Base-by-base conservation (phyloP, 306 rosid genomes). In the Neltuma alba region DNA sequence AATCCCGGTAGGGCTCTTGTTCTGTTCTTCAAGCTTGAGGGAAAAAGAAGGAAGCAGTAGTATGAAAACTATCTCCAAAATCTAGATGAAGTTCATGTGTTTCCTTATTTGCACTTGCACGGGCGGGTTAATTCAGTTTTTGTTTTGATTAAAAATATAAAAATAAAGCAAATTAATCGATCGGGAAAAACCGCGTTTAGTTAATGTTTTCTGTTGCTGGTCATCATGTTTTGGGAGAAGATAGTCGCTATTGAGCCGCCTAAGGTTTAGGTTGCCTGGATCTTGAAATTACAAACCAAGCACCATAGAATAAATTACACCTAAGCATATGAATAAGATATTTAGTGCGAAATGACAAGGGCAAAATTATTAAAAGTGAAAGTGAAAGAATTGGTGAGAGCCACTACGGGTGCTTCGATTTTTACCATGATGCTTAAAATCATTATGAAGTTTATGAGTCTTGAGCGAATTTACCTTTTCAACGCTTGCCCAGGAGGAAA, bases 81-180 rank as follows among this genome's bases (percentile, higher is more conserved):
- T 75, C 72, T 75, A 55, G 38, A 20, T 80, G 5, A 48, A 58
- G 66, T 83, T 65, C 77, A 73, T 69, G 70, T 45, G 71, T 66
- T 41, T 31, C 40, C 41, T 14, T 79, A 58, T 71, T 20, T 45
- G 76, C 48, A 28, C 7, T 20, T 45, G 76, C 48, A 28, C 7
- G 70, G 55, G 47, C 45, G 28, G 34, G 20, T 76, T 79, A 78
- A 64, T 28, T 70, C 38, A 57, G 9, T 73, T 14, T 41, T 37
- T 36, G n/a, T 27, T 57, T 33, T 47, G 44, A 62, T 57, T 71
- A 9, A 45, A 45, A 55, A 76, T 57, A 50, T 37, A 63, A 69
- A 41, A 57, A 48, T 66, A 67, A 14, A 73, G 30, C 25, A 3
- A 47, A 9, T 42, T 21, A 45, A 23, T 70, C 36, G 40, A 2